These are phyloP conservation scores for Penicillium sp. DNA, from an alignment of 2,329 filamentous ascomycete genomes.

Conservation along the genomic window DNA sequence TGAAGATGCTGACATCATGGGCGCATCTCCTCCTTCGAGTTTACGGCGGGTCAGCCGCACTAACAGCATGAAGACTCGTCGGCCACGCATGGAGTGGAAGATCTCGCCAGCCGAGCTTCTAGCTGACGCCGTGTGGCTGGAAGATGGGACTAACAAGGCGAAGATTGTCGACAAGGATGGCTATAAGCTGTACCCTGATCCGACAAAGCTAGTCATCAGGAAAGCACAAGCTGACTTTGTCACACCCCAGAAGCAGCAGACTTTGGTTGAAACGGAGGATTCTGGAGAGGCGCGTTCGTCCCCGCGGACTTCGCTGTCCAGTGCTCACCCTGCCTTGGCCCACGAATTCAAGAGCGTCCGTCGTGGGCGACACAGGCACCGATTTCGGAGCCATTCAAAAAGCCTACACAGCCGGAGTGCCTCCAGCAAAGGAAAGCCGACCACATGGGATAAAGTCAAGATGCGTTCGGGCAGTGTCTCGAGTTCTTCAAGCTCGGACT, in stretches of 20 bases:
- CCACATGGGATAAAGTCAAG: conserved; percentile 53
- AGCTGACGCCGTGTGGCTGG: conserved; percentile 86
- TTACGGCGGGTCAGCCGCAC: conserved; percentile 43
- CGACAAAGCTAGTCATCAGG: conserved; percentile 22
- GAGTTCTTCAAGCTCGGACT: conserved; percentile 53
- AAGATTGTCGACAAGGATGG: conserved; percentile 78
- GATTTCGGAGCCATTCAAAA: conserved; percentile 56
- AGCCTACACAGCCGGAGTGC: conserved; percentile 53
- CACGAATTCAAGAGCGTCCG: conserved; percentile 48
- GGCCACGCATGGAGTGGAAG: conserved; percentile 79
- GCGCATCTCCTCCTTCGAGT: conserved; percentile 40
- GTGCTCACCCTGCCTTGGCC: conserved; percentile 32
- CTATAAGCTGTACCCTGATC: conserved; percentile 58
- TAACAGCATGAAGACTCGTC: conserved; percentile 57
- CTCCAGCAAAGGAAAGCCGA: conserved; percentile 49
- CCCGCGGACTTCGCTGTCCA: conserved; percentile 39
- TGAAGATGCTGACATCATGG: conserved; percentile 26
- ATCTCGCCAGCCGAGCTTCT: conserved; percentile 79
- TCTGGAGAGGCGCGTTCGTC: conserved; percentile 21
- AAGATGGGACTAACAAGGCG: conserved; percentile 73
- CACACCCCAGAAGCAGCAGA: conserved; percentile 16
- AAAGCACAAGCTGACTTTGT: conserved; percentile 12
- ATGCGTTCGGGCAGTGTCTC: conserved; percentile 53
- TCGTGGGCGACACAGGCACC: conserved; percentile 59
- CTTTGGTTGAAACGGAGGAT: conserved; percentile 20